Evolutionary conservation across 768 basidiomycete genomes (phyloP).

Genomic region (Lentinula detonsa): DNA sequence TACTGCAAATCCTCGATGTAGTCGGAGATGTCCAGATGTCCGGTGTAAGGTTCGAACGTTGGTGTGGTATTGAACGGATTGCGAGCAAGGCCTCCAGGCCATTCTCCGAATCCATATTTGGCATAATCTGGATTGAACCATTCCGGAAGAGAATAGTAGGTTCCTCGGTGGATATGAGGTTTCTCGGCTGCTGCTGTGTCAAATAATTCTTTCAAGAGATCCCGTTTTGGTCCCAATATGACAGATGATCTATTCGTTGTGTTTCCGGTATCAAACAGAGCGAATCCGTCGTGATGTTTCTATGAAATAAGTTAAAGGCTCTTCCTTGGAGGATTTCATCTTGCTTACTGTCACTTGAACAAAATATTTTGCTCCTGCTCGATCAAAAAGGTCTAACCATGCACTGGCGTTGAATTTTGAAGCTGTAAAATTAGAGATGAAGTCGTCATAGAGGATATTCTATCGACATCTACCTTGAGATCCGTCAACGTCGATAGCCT

Average conservation of each 20-base stretch:
- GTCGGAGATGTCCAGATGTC: slow-evolving; percentile 40
- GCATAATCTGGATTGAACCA: slow-evolving; percentile 54
- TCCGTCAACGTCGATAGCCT: neutral
- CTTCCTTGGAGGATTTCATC: neutral
- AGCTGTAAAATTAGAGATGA: slow-evolving; percentile 48
- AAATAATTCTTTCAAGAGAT: slow-evolving; percentile 46
- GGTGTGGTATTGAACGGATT: slow-evolving; percentile 40
- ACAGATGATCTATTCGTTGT: slow-evolving; percentile 46
- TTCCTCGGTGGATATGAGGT: slow-evolving; percentile 47
- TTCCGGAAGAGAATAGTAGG: slow-evolving; percentile 53
- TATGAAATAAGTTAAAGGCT: slow-evolving; percentile 10
- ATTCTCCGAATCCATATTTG: slow-evolving; percentile 41
- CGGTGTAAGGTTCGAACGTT: slow-evolving; percentile 49
- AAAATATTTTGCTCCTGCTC: slow-evolving; percentile 57
- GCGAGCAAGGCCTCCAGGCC: slow-evolving; percentile 50
- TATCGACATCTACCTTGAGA: slow-evolving; percentile 10
- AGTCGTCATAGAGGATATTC: slow-evolving; percentile 51
- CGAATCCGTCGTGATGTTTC: slow-evolving; percentile 63
- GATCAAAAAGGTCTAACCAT: slow-evolving; percentile 50
- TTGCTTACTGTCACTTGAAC: slow-evolving; percentile 43
- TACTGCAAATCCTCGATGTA: slow-evolving; percentile 46
- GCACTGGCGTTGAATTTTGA: slow-evolving; percentile 45
- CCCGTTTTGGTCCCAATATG: slow-evolving; percentile 42
- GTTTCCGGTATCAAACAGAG: slow-evolving; percentile 48
- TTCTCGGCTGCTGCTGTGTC: slow-evolving; percentile 42